Base-by-base conservation (phyloP, 2,329 filamentous ascomycete genomes). In the Chaetomium strumarium region DNA sequence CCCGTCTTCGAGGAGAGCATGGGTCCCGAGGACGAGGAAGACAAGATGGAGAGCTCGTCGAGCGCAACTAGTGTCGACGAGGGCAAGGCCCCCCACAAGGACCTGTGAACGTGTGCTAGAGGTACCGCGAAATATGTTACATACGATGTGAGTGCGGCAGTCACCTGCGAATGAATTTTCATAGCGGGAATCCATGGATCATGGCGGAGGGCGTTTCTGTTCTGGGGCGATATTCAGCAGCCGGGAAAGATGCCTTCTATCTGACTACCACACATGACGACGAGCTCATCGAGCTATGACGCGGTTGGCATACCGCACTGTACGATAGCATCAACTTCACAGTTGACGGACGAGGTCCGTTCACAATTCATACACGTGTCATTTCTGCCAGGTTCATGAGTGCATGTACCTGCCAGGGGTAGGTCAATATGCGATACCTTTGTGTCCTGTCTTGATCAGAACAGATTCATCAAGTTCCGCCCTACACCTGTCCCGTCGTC, bases 1-100 rank as follows among this genome's bases (percentile, higher is more conserved):
- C 91, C 90, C 38, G 88, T 95, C 65, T 96, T 96, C 62, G 90
- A 97, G 69, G 91, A 96, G 72, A 80, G 81, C 50, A 58, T 93
- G 54, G 90, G 88, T 30, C 78, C 47, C 29, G 80, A 81, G 47
- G 75, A 81, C 46, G 76, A 85, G 51, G 78, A 85, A 56, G 69
- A 77, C 53, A 79, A 80, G 73, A 77, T 73, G 33, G 78, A 81
- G 64, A 75, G 73, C 53, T 82, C 81, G 57, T 83, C 82, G 68
- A 82, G 75, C 63, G 74, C 71, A 60, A 78, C 77, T 63, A 86
- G 69, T 59, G 65, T 68, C 60, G 76, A 79, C 49, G 76, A 80
- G 59, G 78, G 80, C 53, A 69, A 71, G 61, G 53, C 66, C 33
- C 57, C 66, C 33, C 57, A 57, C 57, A 64, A 67, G 62, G 63